phyloP scores from a whole-genome alignment of 225 moss, liverwort and hornwort genomes.

The Physcomitrellopsis africana region DNA sequence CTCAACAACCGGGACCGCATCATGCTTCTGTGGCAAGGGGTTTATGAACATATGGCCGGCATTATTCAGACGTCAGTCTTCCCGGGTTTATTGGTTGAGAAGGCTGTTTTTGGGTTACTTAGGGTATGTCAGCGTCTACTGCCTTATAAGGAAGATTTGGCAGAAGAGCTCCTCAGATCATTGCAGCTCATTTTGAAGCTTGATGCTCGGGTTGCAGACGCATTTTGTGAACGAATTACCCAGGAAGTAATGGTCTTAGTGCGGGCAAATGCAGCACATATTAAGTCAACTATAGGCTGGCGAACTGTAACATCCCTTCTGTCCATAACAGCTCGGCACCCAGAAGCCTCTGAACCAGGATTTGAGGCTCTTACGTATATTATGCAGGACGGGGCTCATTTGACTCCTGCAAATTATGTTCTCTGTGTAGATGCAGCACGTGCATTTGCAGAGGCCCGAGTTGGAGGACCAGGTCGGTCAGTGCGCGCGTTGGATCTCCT shows the following conservation, averaged over 20 bases:
- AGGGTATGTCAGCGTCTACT: constrained; percentile 78
- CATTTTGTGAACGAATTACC: constrained; percentile 80
- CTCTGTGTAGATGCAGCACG: constrained; percentile 81
- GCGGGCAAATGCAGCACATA: constrained; percentile 77
- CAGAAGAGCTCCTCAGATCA: constrained; percentile 79
- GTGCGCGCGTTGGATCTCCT: constrained; percentile 72
- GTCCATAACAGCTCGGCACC: constrained; percentile 78
- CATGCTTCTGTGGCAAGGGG: constrained; percentile 71
- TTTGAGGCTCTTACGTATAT: constrained; percentile 79
- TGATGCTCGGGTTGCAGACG: constrained; percentile 82
- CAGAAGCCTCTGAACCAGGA: constrained; percentile 78
- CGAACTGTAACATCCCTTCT: constrained; percentile 72
- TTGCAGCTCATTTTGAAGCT: constrained; percentile 82
- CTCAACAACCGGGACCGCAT: constrained; percentile 74
- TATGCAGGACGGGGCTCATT: constrained; percentile 75
- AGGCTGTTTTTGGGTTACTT: constrained; percentile 82
- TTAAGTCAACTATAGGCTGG: constrained; percentile 82
- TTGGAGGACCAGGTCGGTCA: constrained; percentile 70
- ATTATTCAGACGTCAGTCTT: constrained; percentile 70
- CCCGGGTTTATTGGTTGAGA: constrained; percentile 73
- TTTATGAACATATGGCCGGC: constrained; percentile 78
- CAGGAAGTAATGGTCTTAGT: constrained; percentile 82
- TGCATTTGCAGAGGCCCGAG: constrained; percentile 79
- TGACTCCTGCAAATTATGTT: constrained; percentile 78
- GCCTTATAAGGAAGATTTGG: constrained; percentile 81